These are phyloP conservation scores for Hypoxylon lienhwacheense DNA, from an alignment of 495 filamentous ascomycete genomes.

Conservation along the genomic window DNA sequence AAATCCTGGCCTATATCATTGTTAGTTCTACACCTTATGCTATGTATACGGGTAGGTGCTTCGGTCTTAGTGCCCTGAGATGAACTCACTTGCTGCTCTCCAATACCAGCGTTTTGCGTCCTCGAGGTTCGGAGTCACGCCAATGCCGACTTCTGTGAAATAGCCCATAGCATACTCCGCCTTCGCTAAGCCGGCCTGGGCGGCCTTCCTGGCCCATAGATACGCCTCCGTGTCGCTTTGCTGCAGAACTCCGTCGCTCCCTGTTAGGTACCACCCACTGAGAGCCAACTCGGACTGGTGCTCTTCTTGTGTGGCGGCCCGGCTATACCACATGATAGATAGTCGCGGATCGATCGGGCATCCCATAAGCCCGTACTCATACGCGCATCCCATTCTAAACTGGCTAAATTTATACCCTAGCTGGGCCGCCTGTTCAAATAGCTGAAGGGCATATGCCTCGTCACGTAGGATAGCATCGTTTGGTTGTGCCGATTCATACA, in stretches of 20 bases:
- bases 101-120: conserved; percentile 99
- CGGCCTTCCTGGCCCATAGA: conserved; percentile 94
- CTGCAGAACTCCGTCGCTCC: conserved; percentile 80
- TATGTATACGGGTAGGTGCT: too few relatives aligned
- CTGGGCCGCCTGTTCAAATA: conserved; percentile 87
- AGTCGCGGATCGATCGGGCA: conserved; percentile 77
- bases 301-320: conserved; percentile 89
- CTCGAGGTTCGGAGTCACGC: conserved; percentile 80
- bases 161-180: conserved; percentile 98
- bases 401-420: conserved; percentile 95
- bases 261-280: conserved; percentile 95
- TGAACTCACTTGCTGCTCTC: conserved; percentile 86
- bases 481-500: conserved; percentile 72
- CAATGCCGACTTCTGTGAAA: conserved; percentile 94
- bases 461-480: conserved; percentile 77
- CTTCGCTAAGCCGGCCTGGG: conserved; percentile 79
- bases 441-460: conserved; percentile 70
- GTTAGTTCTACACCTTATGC: conserved; percentile 15
- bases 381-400: conserved; percentile 82
- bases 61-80: not conserved
- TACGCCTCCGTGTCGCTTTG: conserved; percentile 97
- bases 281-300: conserved; percentile 92
- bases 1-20: conserved; percentile 78
- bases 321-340: conserved; percentile 90
- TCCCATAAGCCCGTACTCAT: conserved; percentile 86